Evolutionary conservation across 257 asterid genomes (phyloP).

Genomic region (Cinchona pubescens): DNA sequence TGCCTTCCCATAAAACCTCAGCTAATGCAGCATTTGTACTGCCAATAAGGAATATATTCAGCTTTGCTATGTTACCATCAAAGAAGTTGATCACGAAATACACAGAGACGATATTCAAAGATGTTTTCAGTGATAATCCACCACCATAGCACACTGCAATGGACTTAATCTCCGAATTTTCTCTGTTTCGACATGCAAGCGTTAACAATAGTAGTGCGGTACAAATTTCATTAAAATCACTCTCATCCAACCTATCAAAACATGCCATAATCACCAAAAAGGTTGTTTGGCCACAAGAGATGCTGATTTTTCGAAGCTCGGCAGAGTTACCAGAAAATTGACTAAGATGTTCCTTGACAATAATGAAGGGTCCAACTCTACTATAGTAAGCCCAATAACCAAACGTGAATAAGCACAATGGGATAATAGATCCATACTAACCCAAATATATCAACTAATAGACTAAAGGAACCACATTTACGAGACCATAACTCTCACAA

Average conservation of each 20-base stretch:
- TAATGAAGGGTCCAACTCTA: not conserved
- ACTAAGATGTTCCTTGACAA: not conserved
- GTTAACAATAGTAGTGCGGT: not conserved
- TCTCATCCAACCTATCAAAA: not conserved
- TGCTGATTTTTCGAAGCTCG: not conserved
- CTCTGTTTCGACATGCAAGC: not conserved
- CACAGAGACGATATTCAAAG: no score
- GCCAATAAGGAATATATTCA: not conserved
- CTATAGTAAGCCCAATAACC: not conserved
- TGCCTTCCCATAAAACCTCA: not conserved
- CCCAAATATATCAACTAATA: not conserved
- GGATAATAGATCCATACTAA: not conserved
- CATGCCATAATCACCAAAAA: not conserved
- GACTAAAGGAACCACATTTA: not conserved
- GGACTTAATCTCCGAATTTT: not conserved
- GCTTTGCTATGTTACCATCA: not conserved
- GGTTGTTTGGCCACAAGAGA: not conserved
- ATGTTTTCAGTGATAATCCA: no score
- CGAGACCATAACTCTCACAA: not conserved
- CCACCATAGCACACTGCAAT: not conserved
- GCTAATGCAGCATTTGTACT: not conserved
- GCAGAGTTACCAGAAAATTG: not conserved
- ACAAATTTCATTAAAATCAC: not conserved
- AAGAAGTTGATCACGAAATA: not conserved
- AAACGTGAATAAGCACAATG: not conserved